Evolutionary conservation across 352 stramenopile species (phyloP), one percentile per base, ranked within the genome.

Genomic region (Globisporangium nagaii): DNA sequence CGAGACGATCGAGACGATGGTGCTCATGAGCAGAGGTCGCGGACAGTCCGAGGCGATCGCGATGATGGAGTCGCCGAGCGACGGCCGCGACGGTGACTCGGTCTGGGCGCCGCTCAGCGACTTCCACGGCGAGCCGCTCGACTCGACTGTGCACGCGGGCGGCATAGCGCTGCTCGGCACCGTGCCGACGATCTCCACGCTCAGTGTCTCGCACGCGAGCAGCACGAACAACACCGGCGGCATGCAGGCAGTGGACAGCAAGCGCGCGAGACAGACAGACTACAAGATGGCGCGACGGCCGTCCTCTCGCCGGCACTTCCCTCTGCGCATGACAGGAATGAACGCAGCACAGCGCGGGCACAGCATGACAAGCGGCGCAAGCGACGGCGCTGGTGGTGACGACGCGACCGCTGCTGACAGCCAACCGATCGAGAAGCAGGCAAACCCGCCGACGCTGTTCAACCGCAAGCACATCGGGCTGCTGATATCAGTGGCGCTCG

Each of bases 401-500:
- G 31, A 44, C 32, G 31, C 3, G 8, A 12, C 17, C 10, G 24
- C 37, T n/a, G 17, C 15, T 20, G 8, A n/a, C 12, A 22, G 17
- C 10, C 12, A 10, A 8, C 6, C 12, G 5, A 22, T 3, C 2
- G 32, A 49, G 25, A 31, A 46, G 36, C 37, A 36, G 6, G 24
- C 24, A 46, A 6, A 46, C 8, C 7, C 22, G 32, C 24, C 39
- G 37, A 60, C 58, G 34, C 66, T 76, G 42, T 42, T 44, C 11
- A 56, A 56, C 40, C 58, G 53, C 5, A 52, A 62, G 46, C 68
- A 78, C 40, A n/a, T 73, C 2, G 71, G 71, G 5, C 50, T 81
- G 25, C 36, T 81, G 8, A 34, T 78, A 2, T 81, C 71, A 0
- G 70, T 70, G 11, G 56, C 56, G 20, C 62, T 69, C 28, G 66